Base-by-base conservation (phyloP, 495 filamentous ascomycete genomes). In the Annulohypoxylon moriforme region DNA sequence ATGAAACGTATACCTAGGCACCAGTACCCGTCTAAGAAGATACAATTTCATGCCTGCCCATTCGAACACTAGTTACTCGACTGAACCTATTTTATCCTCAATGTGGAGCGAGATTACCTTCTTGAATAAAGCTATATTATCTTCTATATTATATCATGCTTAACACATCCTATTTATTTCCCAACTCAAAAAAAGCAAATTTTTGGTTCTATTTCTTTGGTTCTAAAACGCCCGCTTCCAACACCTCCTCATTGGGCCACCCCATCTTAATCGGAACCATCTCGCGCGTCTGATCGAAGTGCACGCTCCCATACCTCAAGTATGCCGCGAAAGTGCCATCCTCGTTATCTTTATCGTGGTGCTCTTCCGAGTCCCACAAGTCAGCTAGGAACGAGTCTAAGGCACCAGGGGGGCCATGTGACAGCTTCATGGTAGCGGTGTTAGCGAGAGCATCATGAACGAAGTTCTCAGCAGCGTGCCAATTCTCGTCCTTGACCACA, bases 261-360 rank as follows among this genome's bases (percentile, higher is more conserved):
- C 61, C 65, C 60, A 71, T 68, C 52, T 71, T 72, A 22, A 73
- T 58, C 4, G 67, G 75, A 4, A 49, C 38, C 67, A 77, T 71
- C 44, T 65, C 42, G 6, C 72, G 60, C 18, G 70, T 78, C 64
- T 82, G 78, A 31, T 80, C 76, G 20, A 79, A 78, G 29, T 78
- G 72, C 16, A 77, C 76, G 29, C 76, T 77, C 7, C 79, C 80
- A 47, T 78, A 81, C 16, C 78, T 53, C 25, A 82, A 66, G 42
- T 81, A 77, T 25, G 71, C 77, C 0, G 78, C 79, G 67, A 81
- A 83, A 1, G 79, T 82, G 4, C 76, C 78, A 10, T 75, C 61
- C 14, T 64, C 67, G 29, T 67, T 71, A 31, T 81, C 78, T 55
- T 69, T 76, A 0, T 71, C 63, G 38, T 76, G 64, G 67, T 81